Evolutionary conservation across 2,329 filamentous ascomycete genomes (phyloP), one percentile per base, ranked within the genome.

Genomic region (Thyridium curvatum): DNA sequence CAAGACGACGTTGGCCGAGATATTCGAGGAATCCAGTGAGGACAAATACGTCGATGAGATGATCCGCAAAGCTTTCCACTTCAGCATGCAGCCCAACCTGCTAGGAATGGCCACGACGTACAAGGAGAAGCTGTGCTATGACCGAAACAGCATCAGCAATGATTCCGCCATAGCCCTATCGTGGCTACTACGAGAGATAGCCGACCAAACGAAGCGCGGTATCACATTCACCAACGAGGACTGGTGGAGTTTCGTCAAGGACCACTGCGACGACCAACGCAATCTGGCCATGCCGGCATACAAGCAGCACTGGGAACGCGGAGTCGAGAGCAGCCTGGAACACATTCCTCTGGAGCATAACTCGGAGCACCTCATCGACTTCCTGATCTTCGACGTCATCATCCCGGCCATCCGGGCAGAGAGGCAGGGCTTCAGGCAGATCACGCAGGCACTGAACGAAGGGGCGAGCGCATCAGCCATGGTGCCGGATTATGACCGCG

Each of bases 31-130:
- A 15, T 34, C 43, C 18, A 38, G 39, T 1, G 36, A 47, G 1
- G 41, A 49, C 1, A 34, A 42, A 2, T 60, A 56, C 2, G 56
- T 71, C 0, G 52, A 61, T 1, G 55, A 64, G 2, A 78, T 83
- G 46, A 52, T 86, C 1, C 49, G 57, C 30, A 55, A 64, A 15
- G 70, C 72, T 3, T 74, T 88, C 34, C 49, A 54, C 0, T 86
- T 85, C 52, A 76, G 75, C 21, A 67, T 77, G 53, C 56, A 70
- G 32, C 66, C 68, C 2, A 71, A 66, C 7, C 59, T 80, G 17
- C 66, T 91, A 3, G 85, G 86, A 0, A 61, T 64, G 0, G 80
- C 75, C 40, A 90, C 84, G 0, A 70, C 65, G 4, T 77, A 71
- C 53, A 82, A 84, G 43, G 79, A 86, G 37, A 66, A 61, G 4